Conservation (phyloP, 306 rosid genomes). For the Acacia crassicarpa region DNA sequence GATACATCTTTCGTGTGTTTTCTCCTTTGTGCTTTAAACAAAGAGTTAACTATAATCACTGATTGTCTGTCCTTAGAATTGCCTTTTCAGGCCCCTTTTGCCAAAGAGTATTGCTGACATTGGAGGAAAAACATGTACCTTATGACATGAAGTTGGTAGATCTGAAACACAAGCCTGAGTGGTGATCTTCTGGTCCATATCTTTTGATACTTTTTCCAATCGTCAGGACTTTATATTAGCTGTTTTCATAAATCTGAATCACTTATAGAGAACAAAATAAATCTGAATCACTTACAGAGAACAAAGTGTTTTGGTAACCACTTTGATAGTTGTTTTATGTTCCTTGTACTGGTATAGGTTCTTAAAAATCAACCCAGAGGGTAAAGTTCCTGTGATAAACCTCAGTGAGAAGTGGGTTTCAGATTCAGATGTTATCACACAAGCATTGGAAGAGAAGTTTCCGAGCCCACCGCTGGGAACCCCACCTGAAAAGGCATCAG, state of each 20-base stretch:
- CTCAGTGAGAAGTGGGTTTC: slow-evolving; percentile 85
- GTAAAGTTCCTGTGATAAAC: slow-evolving; percentile 84
- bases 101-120: slow-evolving; percentile 83
- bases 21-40: slow-evolving; percentile 9
- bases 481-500: slow-evolving; percentile 80
- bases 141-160: slow-evolving; percentile 84
- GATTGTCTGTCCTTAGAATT: slow-evolving; percentile 18
- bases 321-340: slow-evolving; percentile 13
- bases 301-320: not conserved
- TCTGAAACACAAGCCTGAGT: slow-evolving; percentile 80
- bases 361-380: slow-evolving; percentile 64
- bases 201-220: not conserved
- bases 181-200: slow-evolving; percentile 52
- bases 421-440: slow-evolving; percentile 86
- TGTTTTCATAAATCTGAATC: not conserved
- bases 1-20: not conserved
- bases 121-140: slow-evolving; percentile 88
- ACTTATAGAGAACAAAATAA: too few relatives aligned
- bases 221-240: not conserved
- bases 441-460: slow-evolving; percentile 80
- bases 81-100: slow-evolving; percentile 73
- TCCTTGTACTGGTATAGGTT: slow-evolving; percentile 55
- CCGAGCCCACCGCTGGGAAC: slow-evolving; percentile 80
- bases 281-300: too few relatives aligned
- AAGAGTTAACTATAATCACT: not conserved